A percentile compares a stretch with the other conserved stretches of the same genome.
phyloP scores from a whole-genome alignment of 1,284 basidiomycete species.

The Heterobasidion occidentale region DNA sequence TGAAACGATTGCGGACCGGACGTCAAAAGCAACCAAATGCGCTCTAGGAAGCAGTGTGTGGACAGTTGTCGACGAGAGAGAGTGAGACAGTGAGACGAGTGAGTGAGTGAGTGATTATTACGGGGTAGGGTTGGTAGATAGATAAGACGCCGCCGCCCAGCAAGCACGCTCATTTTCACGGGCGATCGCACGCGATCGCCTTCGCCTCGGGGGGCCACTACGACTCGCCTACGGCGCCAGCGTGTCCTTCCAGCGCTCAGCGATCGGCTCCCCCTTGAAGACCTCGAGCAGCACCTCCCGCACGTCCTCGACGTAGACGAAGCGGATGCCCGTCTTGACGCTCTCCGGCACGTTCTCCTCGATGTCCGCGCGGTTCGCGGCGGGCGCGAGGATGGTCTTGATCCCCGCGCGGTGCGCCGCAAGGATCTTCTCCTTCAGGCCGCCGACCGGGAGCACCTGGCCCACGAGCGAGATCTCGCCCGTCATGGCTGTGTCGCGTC shows the following conservation, averaged over 20 bases:
- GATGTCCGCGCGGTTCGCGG: conserved; percentile 84
- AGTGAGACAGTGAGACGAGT: neutral
- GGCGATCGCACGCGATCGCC: too few species aligned
- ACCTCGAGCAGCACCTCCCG: conserved; percentile 82
- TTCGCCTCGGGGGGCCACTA: too few species aligned
- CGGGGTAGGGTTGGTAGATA: neutral
- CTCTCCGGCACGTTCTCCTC: conserved; percentile 94
- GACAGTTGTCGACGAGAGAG: too few species aligned
- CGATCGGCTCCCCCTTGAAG: conserved; percentile 56
- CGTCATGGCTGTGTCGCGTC: conserved; percentile 68
- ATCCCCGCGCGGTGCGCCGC: conserved; percentile 93
- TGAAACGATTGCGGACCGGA: neutral
- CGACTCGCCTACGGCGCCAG: conserved; percentile 12
- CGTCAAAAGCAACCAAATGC: neutral
- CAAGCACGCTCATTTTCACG: neutral
- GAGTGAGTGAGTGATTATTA: neutral
- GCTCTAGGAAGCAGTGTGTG: neutral
- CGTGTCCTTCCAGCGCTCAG: conserved; percentile 64
- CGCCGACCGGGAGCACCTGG: conserved; percentile 89
- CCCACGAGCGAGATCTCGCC: conserved; percentile 91
- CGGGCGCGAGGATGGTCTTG: conserved; percentile 84
- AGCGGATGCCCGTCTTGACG: conserved; percentile 88
- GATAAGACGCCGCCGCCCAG: neutral
- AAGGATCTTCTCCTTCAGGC: conserved; percentile 92
- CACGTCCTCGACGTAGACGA: conserved; percentile 91